phyloP scores from a whole-genome alignment of 2,329 filamentous ascomycete species.

The Penicillium sp. region DNA sequence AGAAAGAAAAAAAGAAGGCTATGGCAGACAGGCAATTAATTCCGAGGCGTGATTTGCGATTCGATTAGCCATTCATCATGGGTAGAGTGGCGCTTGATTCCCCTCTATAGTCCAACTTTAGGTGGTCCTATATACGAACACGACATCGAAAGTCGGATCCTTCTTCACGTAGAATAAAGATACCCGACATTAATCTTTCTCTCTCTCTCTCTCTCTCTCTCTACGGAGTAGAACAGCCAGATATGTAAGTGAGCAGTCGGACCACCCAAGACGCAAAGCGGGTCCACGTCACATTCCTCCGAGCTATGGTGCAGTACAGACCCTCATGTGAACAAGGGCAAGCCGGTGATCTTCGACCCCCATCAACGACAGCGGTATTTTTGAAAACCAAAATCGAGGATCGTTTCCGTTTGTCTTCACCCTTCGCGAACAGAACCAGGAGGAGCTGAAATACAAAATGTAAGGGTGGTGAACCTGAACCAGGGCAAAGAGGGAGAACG shows the following conservation, averaged over 20 bases:
- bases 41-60: not conserved
- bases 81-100: not conserved
- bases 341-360: not conserved
- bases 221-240: not conserved
- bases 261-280: not conserved
- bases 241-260: not conserved
- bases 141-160: not conserved
- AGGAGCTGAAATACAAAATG: not conserved
- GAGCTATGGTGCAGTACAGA: not conserved
- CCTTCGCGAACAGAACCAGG: not conserved
- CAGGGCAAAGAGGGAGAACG: not conserved
- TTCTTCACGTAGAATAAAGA: not conserved
- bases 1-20: not conserved
- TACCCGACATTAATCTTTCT: not conserved
- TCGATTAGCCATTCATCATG: not conserved
- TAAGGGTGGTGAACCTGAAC: constrained; percentile 9
- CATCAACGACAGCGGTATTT: not conserved
- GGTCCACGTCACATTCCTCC: constrained; percentile 11
- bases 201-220: not conserved
- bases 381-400: not conserved
- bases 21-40: not conserved
- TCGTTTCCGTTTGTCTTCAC: constrained; percentile 4
- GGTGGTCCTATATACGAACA: not conserved
- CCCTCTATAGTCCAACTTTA: not conserved
- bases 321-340: not conserved